A percentile compares a stretch with the other conserved stretches of the same genome.
Conservation (phyloP, 1,284 basidiomycete species). For the Sporisorium sorghi region DNA sequence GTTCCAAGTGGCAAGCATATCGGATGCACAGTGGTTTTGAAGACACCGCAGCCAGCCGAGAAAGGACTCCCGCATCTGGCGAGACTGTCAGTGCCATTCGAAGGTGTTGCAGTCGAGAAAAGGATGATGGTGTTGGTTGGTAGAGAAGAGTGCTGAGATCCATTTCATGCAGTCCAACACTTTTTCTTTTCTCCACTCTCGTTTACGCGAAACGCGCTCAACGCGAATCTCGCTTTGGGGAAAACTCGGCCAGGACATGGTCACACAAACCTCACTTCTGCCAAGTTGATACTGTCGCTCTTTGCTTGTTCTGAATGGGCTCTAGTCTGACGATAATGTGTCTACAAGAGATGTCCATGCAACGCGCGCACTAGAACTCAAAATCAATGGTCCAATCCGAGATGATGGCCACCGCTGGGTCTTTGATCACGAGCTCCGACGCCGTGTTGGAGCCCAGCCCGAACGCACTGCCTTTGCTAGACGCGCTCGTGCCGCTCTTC, state of each 20-base stretch:
- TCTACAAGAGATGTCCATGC: background rate
- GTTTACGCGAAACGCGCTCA: constrained; percentile 14
- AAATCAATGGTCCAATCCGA: constrained; percentile 60
- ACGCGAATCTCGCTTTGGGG: background rate
- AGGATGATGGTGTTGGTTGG: background rate
- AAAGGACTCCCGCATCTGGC: background rate
- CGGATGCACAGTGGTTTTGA: constrained; percentile 4
- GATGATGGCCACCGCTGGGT: constrained; percentile 54
- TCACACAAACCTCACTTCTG: background rate
- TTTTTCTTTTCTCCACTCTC: constrained; percentile 3
- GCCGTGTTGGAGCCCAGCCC: constrained; percentile 32
- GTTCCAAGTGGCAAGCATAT: constrained; percentile 31
- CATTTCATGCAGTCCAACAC: background rate
- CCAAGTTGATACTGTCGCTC: no score
- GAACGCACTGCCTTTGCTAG: constrained; percentile 28
- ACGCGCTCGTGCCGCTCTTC: constrained; percentile 40
- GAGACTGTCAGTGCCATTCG: constrained; percentile 15
- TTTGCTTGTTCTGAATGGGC: background rate
- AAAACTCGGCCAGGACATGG: no score
- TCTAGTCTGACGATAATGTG: background rate
- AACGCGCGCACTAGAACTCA: constrained; percentile 20
- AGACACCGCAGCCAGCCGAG: background rate
- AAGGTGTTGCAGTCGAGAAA: background rate
- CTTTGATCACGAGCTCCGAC: constrained; percentile 60
- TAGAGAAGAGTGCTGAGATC: background rate